Evolutionary conservation across 2,329 filamentous ascomycete genomes (phyloP), one percentile per base, ranked within the genome.

Genomic region (Endocalyx cinctus): DNA sequence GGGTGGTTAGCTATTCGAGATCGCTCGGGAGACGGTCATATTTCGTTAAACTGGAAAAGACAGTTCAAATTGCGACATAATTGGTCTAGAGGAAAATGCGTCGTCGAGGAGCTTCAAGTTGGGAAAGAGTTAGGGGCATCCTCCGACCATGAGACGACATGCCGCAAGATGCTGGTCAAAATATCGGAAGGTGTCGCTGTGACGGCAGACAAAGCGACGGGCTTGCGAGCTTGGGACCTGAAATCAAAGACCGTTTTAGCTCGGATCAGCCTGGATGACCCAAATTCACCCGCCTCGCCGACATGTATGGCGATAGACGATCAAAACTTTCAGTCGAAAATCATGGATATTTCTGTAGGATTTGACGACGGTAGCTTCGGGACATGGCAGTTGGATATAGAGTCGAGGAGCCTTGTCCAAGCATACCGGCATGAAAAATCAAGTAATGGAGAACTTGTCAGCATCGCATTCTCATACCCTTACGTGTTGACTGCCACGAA

Each of bases 1-100:
- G 66, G 66, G 12, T 52, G 64, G 38, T 58, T 64, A 1, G 74
- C 79, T 31, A 76, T 83, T 41, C 66, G 72, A 23, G 67, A 73
- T 38, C n/a, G n/a, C n/a, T 58, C 79, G 11, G 63, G 74, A 10
- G 18, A 29, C 10, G 37, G 34, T 5, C 36, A 41, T 6, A 35
- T 42, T 5, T 42, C 38, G 16, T 43, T 45, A 28, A 37, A 54
- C 30, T 58, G 54, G 54, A 57, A 94, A 65, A 74, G 77, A 41
- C 84, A 92, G 50, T 97, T 94, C 60, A 87, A 83, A 51, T 69
- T 96, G 31, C 75, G 86, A 28, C 84, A 95, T 55, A 97, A 97
- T 62, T 97, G 92, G 92, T 77, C 84, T 2, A 77, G 73, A 41
- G 92, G 90, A 1, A 80, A 77, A 46, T 94, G 87, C 50, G 82